These are phyloP conservation scores for Colletotrichum sp. DNA, from an alignment of 2,329 filamentous ascomycete species.

Conservation along the genomic window DNA sequence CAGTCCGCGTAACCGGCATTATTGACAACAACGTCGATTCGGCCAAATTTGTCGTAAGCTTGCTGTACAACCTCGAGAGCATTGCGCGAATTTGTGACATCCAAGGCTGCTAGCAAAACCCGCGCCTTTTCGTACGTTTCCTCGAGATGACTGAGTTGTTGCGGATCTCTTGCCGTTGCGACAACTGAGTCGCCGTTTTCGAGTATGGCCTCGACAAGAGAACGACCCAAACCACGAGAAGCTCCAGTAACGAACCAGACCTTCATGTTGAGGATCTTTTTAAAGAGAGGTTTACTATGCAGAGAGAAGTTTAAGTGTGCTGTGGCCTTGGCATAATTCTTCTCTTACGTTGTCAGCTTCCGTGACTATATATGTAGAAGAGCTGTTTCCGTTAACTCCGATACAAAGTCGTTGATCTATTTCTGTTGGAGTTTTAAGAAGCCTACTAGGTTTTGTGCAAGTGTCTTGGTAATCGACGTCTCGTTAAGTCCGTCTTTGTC, in stretches of 20 bases:
- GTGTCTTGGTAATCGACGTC: background rate
- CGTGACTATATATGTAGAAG: background rate
- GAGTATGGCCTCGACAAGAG: background rate
- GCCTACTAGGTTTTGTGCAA: background rate
- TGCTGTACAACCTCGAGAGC: background rate
- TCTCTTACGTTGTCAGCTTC: background rate
- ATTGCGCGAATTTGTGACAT: background rate
- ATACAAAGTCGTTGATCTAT: background rate
- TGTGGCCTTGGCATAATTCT: background rate
- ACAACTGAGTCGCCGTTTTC: background rate
- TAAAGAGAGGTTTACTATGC: background rate
- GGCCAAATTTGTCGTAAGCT: conserved; percentile 46
- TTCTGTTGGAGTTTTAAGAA: background rate
- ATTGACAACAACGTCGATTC: conserved; percentile 65
- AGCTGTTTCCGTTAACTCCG: background rate
- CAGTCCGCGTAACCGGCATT: conserved; percentile 63
- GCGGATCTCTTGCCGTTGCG: background rate
- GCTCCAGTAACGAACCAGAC: background rate
- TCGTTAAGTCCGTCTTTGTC: background rate
- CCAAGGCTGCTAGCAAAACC: background rate
- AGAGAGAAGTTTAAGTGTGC: background rate
- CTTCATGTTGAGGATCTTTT: background rate
- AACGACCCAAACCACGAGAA: background rate
- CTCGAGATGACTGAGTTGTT: background rate
- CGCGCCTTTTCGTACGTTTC: background rate